Evolutionary conservation across 768 basidiomycete species (phyloP).

Genomic region (Phanerochaete sordida): DNA sequence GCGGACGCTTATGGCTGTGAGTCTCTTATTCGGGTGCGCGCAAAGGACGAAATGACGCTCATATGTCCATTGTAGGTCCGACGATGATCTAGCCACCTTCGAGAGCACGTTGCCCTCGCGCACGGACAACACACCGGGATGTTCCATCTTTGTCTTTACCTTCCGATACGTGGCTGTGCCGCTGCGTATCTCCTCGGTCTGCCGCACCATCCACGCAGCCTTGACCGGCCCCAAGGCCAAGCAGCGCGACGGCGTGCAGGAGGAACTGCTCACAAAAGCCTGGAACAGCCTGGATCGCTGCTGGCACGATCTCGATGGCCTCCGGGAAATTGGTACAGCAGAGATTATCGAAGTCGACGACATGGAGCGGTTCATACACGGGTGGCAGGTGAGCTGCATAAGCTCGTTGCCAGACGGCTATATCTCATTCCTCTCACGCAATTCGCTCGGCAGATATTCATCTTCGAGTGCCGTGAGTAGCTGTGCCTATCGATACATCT

Average conservation of each 20-base stretch:
- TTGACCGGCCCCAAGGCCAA: slow-evolving; percentile 78
- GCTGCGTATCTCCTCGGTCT: slow-evolving; percentile 70
- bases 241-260: slow-evolving; percentile 55
- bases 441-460: slow-evolving; percentile 57
- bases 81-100: slow-evolving; percentile 75
- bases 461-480: slow-evolving; percentile 82
- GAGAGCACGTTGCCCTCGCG: slow-evolving; percentile 52
- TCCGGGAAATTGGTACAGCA: slow-evolving; percentile 43
- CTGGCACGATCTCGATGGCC: slow-evolving; percentile 79
- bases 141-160: slow-evolving; percentile 48
- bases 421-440: neutral
- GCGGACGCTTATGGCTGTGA: slow-evolving; percentile 81
- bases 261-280: slow-evolving; percentile 64
- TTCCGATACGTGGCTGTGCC: slow-evolving; percentile 66
- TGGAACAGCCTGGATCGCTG: slow-evolving; percentile 81
- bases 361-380: slow-evolving; percentile 66
- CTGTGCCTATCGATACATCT: neutral
- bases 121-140: slow-evolving; percentile 19
- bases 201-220: slow-evolving; percentile 72
- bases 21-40: slow-evolving; percentile 22
- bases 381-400: slow-evolving; percentile 71
- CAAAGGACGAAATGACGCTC: slow-evolving; percentile 3
- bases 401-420: neutral
- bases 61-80: slow-evolving; percentile 40
- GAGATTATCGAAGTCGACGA: slow-evolving; percentile 46